Percentiles rank a stretch among this genome's conserved stretches.
These are phyloP conservation scores for Cystobasidium onofrii DNA, from an alignment of 768 basidiomycete genomes.

Conservation along the genomic window DNA sequence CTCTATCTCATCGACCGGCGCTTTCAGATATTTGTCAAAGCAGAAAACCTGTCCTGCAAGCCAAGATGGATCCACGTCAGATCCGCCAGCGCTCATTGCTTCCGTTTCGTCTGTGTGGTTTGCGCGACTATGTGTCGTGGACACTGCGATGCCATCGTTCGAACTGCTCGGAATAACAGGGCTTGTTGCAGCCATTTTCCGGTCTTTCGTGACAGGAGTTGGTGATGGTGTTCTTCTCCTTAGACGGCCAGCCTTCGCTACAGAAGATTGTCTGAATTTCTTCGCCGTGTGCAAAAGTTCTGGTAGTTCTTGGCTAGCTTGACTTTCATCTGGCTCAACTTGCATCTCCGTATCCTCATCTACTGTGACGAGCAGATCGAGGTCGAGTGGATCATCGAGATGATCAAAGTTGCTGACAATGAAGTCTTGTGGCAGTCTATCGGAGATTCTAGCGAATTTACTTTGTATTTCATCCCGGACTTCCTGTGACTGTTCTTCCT, in stretches of 20 bases:
- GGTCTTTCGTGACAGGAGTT: neutral
- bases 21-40: neutral
- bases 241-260: neutral
- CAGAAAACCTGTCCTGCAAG: neutral
- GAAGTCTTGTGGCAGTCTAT: neutral
- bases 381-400: conserved; percentile 1
- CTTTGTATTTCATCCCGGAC: neutral
- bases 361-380: conserved; percentile 10
- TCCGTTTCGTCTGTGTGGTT: neutral
- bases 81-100: neutral
- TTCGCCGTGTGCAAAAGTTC: neutral
- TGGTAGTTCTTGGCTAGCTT: neutral
- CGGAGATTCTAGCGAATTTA: conserved; percentile 18
- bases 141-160: neutral
- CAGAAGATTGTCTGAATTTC: neutral
- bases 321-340: neutral
- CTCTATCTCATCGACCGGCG: neutral
- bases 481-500: neutral
- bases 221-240: neutral
- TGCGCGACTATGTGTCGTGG: neutral
- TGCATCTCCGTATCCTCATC: neutral
- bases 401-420: conserved; percentile 21
- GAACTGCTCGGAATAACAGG: neutral
- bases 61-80: neutral
- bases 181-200: neutral